Evolutionary conservation across 192 early-diverging fungal species (phyloP), one percentile per base, ranked within the genome.

Genomic region (Kickxella alabastrina): DNA sequence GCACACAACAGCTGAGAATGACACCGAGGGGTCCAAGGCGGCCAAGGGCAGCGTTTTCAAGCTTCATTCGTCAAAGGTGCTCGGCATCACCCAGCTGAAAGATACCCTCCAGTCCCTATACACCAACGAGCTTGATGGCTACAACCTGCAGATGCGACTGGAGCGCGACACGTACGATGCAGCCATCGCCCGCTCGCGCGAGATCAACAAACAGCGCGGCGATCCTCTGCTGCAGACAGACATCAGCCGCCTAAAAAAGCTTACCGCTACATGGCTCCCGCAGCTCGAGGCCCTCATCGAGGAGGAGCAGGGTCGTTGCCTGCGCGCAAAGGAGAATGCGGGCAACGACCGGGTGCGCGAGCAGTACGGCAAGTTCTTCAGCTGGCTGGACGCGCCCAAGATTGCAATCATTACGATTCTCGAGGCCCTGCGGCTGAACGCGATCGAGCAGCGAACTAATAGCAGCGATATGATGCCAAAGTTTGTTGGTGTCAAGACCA

Each of bases 391-490:
- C 18, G 70, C 89, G 7, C 85, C 87, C 36, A 88, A 89, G 57
- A 68, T 94, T 22, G 82, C 90, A 2, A 78, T 88, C 3, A 89
- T 95, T 40, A 86, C 88, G 14, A 93, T 98, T 42, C 60, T 90
- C 8, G 90, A 92, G 59, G 60, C 92, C 2, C 38, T 94, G 42
- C 80, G 88, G 13, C 57, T 85, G 12, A 78, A 80, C 54, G 78
- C 80, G 17, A 60, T 59, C 26, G 60, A 70, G n/a, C 32, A 43
- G 24, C 39, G 59, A 55, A 27, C 3, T 25, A 27, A 58, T 23
- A 13, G 1, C 2, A 15, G 10, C 46, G 65, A 72, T 3, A 64
- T 65, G 28, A 61, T 55, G 34, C 79, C 73, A 57, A 80, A 80
- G 44, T 81, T 83, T 75, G 71, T 78, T 26, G 80, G 81, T 18